Conservation (phyloP, 2,329 filamentous ascomycete species). For the Sporothrix protearum region DNA sequence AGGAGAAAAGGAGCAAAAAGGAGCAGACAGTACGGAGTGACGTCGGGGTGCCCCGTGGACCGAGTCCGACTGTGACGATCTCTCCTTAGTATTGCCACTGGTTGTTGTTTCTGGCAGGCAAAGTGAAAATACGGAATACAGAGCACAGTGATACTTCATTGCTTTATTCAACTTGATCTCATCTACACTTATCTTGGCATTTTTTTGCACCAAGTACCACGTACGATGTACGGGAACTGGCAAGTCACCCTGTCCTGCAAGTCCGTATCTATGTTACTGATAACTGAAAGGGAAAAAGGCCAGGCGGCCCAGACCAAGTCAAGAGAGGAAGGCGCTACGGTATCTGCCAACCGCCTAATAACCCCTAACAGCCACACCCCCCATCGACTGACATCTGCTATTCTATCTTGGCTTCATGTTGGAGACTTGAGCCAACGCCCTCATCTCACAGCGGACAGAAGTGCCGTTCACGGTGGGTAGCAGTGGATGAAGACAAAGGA, state of each 20-base stretch:
- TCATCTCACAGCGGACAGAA: background rate
- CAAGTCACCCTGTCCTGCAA: background rate
- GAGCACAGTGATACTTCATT: too few species aligned
- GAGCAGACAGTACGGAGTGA: too few species aligned
- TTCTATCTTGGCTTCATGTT: background rate
- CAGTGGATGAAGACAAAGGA: too few species aligned
- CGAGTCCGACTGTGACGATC: background rate
- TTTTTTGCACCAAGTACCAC: background rate
- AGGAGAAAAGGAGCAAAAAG: background rate
- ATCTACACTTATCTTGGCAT: background rate
- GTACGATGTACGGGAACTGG: background rate
- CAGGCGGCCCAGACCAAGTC: background rate
- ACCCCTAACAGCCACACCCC: background rate
- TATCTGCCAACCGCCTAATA: background rate
- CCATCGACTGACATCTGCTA: background rate
- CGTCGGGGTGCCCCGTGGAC: background rate
- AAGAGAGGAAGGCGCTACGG: background rate
- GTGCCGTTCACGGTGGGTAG: background rate
- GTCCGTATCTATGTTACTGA: background rate
- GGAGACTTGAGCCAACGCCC: background rate
- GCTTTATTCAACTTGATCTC: background rate
- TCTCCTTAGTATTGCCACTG: background rate
- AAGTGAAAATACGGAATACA: background rate
- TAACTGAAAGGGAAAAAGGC: background rate
- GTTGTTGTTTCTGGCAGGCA: background rate